Base-by-base conservation (phyloP, 129 eudicot species). In the Flaveria ramosissima region DNA sequence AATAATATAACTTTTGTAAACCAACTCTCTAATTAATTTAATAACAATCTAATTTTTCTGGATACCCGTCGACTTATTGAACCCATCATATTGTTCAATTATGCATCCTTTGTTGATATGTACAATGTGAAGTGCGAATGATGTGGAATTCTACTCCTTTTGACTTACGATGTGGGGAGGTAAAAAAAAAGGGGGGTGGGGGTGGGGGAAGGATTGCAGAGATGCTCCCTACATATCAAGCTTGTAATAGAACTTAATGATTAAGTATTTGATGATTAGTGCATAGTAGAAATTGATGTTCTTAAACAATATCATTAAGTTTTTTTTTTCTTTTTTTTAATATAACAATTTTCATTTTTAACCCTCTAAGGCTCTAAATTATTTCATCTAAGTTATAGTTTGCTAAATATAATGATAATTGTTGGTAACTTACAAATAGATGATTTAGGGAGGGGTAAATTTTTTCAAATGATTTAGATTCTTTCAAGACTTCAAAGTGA, bases 21-120 rank as follows among this genome's bases (percentile, higher is more conserved):
- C 16, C 32, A 21, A 21, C 20, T 23, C 27, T 56, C 8, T 21
- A 59, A 21, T 59, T 59, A 20, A 10, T 21, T 23, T 59, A 59
- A 23, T 17, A 20, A 59, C 65, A 59, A 21, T 21, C 23, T 9
- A 59, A 3, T 6, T 23, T 23, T 52, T 15, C 7, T 11, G 65
- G 32, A 20, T 9, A 59, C 63, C 15, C 8, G 2, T 3, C 11
- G 0, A 12, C 36, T 0, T 24, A 74, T 19, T 4, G 19, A 10
- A 3, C 47, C 15, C 42, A 56, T 27, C 45, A 52, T 72, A 42
- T 55, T 51, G 23, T 42, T 62, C 24, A 16, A 16, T 77, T 77
- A 23, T 65, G 68, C 72, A 39, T 78, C 39, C 57, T 42, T 42
- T n/a, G 42, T 51, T 9, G 14, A 36, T 36, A 71, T 39, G 64